phyloP scores from a whole-genome alignment of 1,284 basidiomycete genomes.

The Naganishia liquefaciens region DNA sequence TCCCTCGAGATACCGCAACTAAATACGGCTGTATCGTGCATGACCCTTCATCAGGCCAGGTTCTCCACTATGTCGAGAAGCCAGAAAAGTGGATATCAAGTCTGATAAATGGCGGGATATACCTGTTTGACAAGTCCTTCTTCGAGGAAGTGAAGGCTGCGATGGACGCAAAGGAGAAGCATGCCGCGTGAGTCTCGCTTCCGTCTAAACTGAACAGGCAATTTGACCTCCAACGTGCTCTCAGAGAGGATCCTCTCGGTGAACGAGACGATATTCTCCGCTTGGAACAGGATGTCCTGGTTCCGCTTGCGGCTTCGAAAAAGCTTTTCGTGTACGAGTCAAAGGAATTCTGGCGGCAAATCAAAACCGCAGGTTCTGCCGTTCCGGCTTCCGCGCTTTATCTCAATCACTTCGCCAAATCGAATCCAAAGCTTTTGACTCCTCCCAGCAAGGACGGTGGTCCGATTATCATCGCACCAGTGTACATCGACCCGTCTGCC shows the following conservation, averaged over 20 bases:
- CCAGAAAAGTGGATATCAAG: slow-evolving; percentile 58
- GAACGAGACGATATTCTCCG: slow-evolving; percentile 57
- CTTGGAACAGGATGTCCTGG: slow-evolving; percentile 59
- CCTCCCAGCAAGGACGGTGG: slow-evolving; percentile 36
- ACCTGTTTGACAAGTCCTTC: slow-evolving; percentile 57
- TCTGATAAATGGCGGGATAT: slow-evolving; percentile 57
- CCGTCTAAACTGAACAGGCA: not conserved
- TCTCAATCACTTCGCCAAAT: slow-evolving; percentile 47
- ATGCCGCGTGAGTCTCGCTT: slow-evolving; percentile 47
- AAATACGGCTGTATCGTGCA: slow-evolving; percentile 58
- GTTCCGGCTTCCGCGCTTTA: slow-evolving; percentile 58
- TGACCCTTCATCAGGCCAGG: slow-evolving; percentile 52
- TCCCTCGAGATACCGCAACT: slow-evolving; percentile 55
- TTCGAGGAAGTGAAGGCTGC: slow-evolving; percentile 59
- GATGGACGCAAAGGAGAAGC: slow-evolving; percentile 57
- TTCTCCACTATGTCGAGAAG: slow-evolving; percentile 58
- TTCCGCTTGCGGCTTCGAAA: slow-evolving; percentile 54
- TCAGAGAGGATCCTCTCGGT: slow-evolving; percentile 54
- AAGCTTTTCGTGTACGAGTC: slow-evolving; percentile 59
- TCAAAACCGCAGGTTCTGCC: slow-evolving; percentile 59
- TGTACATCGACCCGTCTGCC: slow-evolving; percentile 56
- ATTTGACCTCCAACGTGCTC: not conserved
- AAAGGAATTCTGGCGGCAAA: slow-evolving; percentile 58
- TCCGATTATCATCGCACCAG: slow-evolving; percentile 54
- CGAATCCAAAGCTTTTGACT: slow-evolving; percentile 45